phyloP scores from a whole-genome alignment of 2,329 filamentous ascomycete genomes.

The Rugonectria rugulosa region DNA sequence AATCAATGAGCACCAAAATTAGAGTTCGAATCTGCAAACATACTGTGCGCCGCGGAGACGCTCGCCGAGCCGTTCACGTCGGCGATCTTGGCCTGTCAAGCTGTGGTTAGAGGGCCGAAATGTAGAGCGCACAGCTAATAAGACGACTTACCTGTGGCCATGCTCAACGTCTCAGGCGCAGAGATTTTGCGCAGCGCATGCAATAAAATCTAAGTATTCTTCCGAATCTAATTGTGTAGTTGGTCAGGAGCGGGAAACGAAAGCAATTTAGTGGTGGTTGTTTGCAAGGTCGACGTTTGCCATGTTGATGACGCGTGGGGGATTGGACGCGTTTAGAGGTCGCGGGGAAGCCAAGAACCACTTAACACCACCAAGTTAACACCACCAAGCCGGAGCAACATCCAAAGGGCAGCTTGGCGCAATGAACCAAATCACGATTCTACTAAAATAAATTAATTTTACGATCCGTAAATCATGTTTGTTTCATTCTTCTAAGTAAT shows the following conservation, averaged over 20 bases:
- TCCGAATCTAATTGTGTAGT: background rate
- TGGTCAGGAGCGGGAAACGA: constrained; percentile 3
- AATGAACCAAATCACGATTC: no score
- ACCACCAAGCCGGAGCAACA: background rate
- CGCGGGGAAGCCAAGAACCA: constrained; percentile 30
- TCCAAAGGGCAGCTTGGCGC: no score
- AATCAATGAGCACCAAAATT: constrained; percentile 7
- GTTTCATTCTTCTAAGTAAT: constrained; percentile 1
- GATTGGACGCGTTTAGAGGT: constrained; percentile 32
- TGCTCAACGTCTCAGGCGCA: constrained; percentile 26
- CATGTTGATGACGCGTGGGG: constrained; percentile 33
- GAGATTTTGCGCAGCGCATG: constrained; percentile 17
- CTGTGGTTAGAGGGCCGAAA: constrained; percentile 11
- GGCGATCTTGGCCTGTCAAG: constrained; percentile 52
- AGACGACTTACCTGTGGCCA: constrained; percentile 46
- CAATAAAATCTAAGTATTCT: background rate
- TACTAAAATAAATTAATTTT: background rate
- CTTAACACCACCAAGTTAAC: constrained; percentile 6
- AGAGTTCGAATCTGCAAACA: no score
- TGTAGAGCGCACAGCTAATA: background rate
- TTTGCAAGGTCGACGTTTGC: constrained; percentile 35
- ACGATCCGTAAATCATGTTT: background rate
- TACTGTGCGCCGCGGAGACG: constrained; percentile 72
- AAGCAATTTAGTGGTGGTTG: constrained; percentile 17
- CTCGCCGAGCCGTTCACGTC: constrained; percentile 69